Evolutionary conservation across 345 rosid genomes (phyloP).

Genomic region (Dovyalis caffra): DNA sequence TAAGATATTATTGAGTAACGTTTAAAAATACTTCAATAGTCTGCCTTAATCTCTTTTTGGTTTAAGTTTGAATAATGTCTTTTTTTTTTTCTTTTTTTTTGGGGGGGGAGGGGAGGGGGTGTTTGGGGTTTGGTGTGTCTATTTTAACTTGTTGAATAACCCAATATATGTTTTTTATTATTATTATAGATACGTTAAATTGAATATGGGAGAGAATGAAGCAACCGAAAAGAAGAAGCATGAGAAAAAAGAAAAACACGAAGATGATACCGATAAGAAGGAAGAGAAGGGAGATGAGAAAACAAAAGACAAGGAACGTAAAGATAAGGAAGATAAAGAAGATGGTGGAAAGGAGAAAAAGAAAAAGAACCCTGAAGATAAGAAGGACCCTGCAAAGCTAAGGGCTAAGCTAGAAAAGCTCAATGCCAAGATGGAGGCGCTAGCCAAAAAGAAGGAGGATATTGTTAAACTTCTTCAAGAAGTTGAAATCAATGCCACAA

Average conservation of each 20-base stretch:
- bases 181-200: background rate
- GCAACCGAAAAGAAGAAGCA: conserved; percentile 21
- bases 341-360: conserved; percentile 48
- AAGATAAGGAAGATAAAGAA: conserved; percentile 40
- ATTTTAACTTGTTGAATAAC: background rate
- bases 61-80: no score
- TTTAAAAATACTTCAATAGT: no score
- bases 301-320: conserved; percentile 20
- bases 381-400: conserved; percentile 59
- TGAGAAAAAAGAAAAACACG: conserved; percentile 32
- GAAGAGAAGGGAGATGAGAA: conserved; percentile 22
- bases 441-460: conserved; percentile 53
- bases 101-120: no score
- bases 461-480: conserved; percentile 46
- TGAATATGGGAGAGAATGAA: conserved; percentile 29
- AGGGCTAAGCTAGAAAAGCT: conserved; percentile 59
- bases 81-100: no score
- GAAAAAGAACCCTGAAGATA: conserved; percentile 68
- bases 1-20: no score
- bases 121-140: no score
- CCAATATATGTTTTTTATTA: background rate
- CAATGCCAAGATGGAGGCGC: conserved; percentile 60
- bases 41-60: no score
- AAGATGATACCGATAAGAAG: conserved; percentile 8
- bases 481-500: conserved; percentile 30